Conservation (phyloP, 2,329 filamentous ascomycete species). For the Aspergillus pseudotamarii region DNA sequence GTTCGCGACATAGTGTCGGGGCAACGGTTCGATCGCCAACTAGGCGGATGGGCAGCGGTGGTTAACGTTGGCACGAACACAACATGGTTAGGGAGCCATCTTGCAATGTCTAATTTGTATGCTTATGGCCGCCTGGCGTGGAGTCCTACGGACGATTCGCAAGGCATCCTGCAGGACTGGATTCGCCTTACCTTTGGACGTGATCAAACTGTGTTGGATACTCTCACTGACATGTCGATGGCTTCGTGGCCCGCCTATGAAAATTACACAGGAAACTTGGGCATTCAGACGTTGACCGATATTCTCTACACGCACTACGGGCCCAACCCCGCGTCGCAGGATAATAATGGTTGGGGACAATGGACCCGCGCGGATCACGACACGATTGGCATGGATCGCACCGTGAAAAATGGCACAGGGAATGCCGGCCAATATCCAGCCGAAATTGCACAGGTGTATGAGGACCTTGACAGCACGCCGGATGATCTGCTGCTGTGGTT, state of each 20-base stretch:
- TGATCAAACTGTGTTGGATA: constrained; percentile 58
- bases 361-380: constrained; percentile 67
- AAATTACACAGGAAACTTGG: constrained; percentile 70
- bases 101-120: constrained; percentile 73
- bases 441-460: constrained; percentile 61
- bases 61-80: constrained; percentile 67
- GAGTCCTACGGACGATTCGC: constrained; percentile 57
- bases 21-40: constrained; percentile 57
- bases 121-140: constrained; percentile 70
- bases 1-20: constrained; percentile 65
- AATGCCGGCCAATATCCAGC: constrained; percentile 67
- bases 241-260: constrained; percentile 72
- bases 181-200: constrained; percentile 66
- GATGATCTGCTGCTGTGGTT: constrained; percentile 73
- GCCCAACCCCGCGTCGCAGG: constrained; percentile 67
- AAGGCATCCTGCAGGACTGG: constrained; percentile 64
- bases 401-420: constrained; percentile 67
- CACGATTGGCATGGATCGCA: constrained; percentile 72
- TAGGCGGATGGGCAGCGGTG: constrained; percentile 67
- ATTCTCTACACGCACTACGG: constrained; percentile 70
- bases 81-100: constrained; percentile 70
- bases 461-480: constrained; percentile 64
- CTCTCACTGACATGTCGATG: constrained; percentile 66
- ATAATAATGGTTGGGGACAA: constrained; percentile 70
- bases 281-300: constrained; percentile 69